A percentile compares a stretch with the other conserved stretches of the same genome.
Conservation (phyloP, 1,284 basidiomycete genomes). For the Heimioporus punctisporus region DNA sequence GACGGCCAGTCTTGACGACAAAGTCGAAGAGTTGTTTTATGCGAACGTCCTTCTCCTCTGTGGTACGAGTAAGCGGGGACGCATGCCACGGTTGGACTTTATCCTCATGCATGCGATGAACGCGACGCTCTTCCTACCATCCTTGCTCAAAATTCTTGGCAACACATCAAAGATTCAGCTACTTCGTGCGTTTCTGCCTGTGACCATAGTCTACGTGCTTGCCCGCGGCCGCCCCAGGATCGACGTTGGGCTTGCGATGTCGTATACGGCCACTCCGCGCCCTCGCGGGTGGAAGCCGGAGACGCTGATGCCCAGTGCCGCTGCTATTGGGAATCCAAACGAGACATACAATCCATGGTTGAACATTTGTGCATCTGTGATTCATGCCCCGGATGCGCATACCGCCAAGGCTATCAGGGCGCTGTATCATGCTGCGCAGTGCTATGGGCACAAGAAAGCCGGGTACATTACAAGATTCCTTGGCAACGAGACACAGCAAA, state of each 20-base stretch:
- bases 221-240: constrained; percentile 63
- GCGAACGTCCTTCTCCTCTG: constrained; percentile 53
- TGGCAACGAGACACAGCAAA: constrained; percentile 39
- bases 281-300: constrained; percentile 31
- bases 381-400: constrained; percentile 65
- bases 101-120: constrained; percentile 76
- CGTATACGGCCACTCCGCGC: constrained; percentile 46
- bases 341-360: constrained; percentile 60
- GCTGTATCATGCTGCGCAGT: constrained; percentile 51
- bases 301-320: neutral
- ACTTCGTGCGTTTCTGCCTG: constrained; percentile 49
- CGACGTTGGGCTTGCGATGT: constrained; percentile 56
- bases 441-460: constrained; percentile 47
- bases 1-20: constrained; percentile 40
- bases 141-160: constrained; percentile 41
- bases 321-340: constrained; percentile 37
- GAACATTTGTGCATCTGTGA: constrained; percentile 48
- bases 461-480: constrained; percentile 50
- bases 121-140: constrained; percentile 60
- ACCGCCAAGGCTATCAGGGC: constrained; percentile 61
- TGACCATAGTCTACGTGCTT: constrained; percentile 45
- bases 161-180: constrained; percentile 45
- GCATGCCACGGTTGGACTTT: constrained; percentile 63
- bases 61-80: constrained; percentile 50
- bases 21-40: constrained; percentile 58